Evolutionary conservation across 179 eudicot genomes (phyloP), one percentile per base, ranked within the genome.

Genomic region (Silene noctiflora): DNA sequence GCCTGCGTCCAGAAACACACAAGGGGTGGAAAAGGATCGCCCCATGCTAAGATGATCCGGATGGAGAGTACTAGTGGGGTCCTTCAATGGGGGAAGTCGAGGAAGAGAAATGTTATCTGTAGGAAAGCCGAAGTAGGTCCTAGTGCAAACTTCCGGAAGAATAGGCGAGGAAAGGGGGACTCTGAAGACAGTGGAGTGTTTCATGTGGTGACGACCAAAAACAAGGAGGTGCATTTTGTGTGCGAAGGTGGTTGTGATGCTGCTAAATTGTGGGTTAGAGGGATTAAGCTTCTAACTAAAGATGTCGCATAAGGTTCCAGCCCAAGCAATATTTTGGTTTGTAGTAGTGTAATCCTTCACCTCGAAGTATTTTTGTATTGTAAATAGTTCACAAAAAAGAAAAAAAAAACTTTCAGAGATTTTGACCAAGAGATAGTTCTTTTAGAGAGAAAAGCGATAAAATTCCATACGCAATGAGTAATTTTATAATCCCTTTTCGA

Each of bases 261-360:
- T 79, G 96, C 99, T 5, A 83, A 89, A 87, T 22, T 92, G 69
- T 92, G 99, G 99, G 96, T 89, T 42, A 87, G 97, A 71, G 98
- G 98, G 53, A 92, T 94, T 62, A 85, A 85, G 86, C 89, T 94
- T 65, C 87, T 94, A 22, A 90, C 93, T 1, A 84, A 61, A 75
- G 89, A 88, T 60, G 91, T 84, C 72, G 73, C 69, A 16, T 78
- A 77, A 24, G 73, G 82, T 61, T 83, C 69, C 44, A 73, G 53
- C 72, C 51, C 66, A 72, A 63, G 42, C 60, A 71, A 14, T 13
- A 24, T 24, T 39, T 62, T 39, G 75, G 53, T 69, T 42, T 74
- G 62, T 78, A 69, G 75, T 46, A 71, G 60, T 27, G 63, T 77
- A 77, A 51, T 51, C 78, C 81, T 81, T 81, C 84, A 39, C 44